These are phyloP conservation scores for Phytophthora citricola DNA, from an alignment of 352 stramenopile genomes.

Conservation along the genomic window DNA sequence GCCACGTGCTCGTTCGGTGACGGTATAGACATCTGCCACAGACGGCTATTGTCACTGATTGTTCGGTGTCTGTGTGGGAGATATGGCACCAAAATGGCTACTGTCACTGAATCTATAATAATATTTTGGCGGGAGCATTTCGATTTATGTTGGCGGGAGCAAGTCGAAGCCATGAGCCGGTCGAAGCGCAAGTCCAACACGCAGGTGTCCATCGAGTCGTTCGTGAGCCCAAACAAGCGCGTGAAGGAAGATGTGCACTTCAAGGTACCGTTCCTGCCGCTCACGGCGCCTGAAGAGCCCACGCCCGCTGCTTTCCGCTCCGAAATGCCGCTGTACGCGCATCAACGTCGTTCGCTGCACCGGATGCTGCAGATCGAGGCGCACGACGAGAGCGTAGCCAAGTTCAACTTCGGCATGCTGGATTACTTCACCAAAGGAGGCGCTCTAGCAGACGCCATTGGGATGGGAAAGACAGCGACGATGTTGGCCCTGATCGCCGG, in stretches of 20 bases:
- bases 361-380: constrained; percentile 87
- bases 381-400: constrained; percentile 62
- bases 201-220: constrained; percentile 66
- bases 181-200: constrained; percentile 35
- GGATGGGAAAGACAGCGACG: constrained; percentile 87
- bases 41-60: constrained; percentile 1
- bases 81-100: no score
- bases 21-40: constrained; percentile 1
- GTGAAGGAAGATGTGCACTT: constrained; percentile 75
- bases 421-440: constrained; percentile 80
- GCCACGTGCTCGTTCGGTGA: constrained; percentile 34
- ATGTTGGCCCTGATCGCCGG: constrained; percentile 79
- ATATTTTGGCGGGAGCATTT: no score
- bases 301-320: constrained; percentile 63
- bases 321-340: constrained; percentile 67
- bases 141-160: background rate
- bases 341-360: constrained; percentile 86
- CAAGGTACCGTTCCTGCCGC: constrained; percentile 85
- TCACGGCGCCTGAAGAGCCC: constrained; percentile 66
- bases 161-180: constrained; percentile 12
- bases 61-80: constrained; percentile 3
- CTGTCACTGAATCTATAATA: no score
- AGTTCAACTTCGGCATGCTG: constrained; percentile 79
- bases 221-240: constrained; percentile 41
- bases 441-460: constrained; percentile 79